Evolutionary conservation across 306 rosid genomes (phyloP).

Genomic region (Cucurbita moschata): DNA sequence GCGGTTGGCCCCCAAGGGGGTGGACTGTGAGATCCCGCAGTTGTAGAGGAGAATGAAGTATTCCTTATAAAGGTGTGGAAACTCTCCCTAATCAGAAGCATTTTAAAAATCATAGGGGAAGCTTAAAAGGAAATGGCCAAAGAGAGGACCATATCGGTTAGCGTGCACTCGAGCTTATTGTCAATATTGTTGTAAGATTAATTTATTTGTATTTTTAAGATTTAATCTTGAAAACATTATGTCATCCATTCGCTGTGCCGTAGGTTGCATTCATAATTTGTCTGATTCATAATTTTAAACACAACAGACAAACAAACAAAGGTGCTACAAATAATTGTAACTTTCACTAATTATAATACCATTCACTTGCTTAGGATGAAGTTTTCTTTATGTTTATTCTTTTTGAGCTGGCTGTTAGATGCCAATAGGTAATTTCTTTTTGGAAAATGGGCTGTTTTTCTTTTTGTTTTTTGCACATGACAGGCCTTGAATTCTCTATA

Average conservation of each 20-base stretch:
- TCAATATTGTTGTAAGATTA: background rate
- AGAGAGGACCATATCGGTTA: no score
- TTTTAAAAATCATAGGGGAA: no score
- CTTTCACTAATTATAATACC: background rate
- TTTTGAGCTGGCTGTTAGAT: background rate
- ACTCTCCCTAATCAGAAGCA: no score
- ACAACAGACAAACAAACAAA: background rate
- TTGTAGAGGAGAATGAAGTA: no score
- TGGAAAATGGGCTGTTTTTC: background rate
- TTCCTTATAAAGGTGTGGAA: no score
- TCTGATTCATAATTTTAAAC: background rate
- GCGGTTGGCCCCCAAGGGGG: no score
- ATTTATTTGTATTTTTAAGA: background rate
- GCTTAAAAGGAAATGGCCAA: no score
- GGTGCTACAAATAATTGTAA: background rate
- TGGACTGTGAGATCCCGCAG: no score
- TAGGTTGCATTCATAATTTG: background rate
- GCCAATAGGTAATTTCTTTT: background rate
- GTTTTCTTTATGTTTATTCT: background rate
- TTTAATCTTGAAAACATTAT: background rate
- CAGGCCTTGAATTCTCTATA: conserved; percentile 1
- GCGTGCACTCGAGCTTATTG: no score
- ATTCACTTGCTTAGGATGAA: background rate
- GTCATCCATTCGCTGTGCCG: background rate
- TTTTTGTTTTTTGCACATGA: background rate